Base-by-base conservation (phyloP, 345 rosid species). In the Arabidopsis arenosa region DNA sequence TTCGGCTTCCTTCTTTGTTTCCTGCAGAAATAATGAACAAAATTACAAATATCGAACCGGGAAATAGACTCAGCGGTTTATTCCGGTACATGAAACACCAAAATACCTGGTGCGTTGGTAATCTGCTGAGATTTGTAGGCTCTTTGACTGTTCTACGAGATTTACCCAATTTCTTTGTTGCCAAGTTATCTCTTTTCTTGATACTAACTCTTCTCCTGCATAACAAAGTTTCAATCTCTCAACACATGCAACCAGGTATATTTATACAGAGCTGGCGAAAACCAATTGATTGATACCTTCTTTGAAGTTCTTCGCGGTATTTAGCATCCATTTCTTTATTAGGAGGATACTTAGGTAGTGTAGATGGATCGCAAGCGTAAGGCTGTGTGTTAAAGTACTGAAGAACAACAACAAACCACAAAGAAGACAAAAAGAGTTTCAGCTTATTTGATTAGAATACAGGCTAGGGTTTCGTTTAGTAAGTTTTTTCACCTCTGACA, bases 241-340 rank as follows among this genome's bases (percentile, higher is more conserved):
- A 28, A 58, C 51, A 72, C 11, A 28, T 9, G 12, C 9, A 51
- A 18, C 13, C 28, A 3, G 18, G 2, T 1, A 57, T 21, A 2
- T 13, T 53, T 33, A 41, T 6, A 68, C 37, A 44, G 33, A 75
- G 33, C 21, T 23, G 36, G 36, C 61, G 21, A 84, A 5, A 57
- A 9, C 23, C 15, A 1, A 37, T 47, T 54, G 32, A 32, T 14
- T 65, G 17, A 39, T n/a, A 77, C 81, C 81, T 78, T 87, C 93
- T 79, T 75, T 85, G 85, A n/a, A 80, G 73, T 45, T 86, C 93
- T 61, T 90, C 92, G 9, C 92, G 85, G 52, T 67, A 71, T 80
- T 87, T 90, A 63, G 89, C 96, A 83, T 90, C 93, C 72, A 90
- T 84, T 84, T 90, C 96, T 74, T 84, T 90, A 40, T 84, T 90